These are phyloP conservation scores for Cordyceps militaris DNA, from an alignment of 2,329 filamentous ascomycete species.

Conservation along the genomic window DNA sequence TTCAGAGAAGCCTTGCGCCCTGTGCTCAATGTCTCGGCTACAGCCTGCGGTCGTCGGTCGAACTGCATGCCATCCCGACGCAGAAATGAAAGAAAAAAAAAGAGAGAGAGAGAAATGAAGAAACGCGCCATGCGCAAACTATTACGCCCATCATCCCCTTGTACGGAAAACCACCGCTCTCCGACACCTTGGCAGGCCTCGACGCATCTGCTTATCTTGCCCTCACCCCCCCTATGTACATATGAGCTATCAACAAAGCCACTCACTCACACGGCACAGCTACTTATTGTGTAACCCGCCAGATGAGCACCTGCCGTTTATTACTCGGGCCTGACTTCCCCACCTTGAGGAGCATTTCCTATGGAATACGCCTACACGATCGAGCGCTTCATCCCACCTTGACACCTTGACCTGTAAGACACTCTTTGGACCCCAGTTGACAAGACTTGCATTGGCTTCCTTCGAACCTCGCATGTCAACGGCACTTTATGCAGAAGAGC, in stretches of 20 bases:
- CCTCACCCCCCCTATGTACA: conserved; percentile 5
- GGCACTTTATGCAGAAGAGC: background rate
- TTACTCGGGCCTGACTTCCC: conserved; percentile 5
- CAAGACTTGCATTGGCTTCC: conserved; percentile 6
- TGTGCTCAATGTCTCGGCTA: conserved; percentile 10
- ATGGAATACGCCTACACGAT: background rate
- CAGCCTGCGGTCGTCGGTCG: background rate
- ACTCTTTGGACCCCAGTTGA: background rate
- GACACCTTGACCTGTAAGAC: background rate
- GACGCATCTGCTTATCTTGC: background rate
- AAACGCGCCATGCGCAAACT: background rate
- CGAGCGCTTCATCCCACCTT: conserved; percentile 5
- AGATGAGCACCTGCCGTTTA: background rate
- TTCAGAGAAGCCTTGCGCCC: background rate
- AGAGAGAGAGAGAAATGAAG: background rate
- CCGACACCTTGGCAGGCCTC: background rate
- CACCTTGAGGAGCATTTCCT: background rate
- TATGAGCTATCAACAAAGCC: conserved; percentile 11
- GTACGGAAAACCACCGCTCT: background rate
- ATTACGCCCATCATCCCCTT: background rate
- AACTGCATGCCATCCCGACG: conserved; percentile 4
- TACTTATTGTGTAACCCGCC: background rate
- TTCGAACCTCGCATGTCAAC: conserved; percentile 6
- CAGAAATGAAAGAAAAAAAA: background rate
- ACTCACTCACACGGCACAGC: background rate